A percentile compares a stretch with the other conserved stretches of the same genome.
Evolutionary conservation across 2,329 filamentous ascomycete genomes (phyloP).

Genomic region (Fusarium sp.): DNA sequence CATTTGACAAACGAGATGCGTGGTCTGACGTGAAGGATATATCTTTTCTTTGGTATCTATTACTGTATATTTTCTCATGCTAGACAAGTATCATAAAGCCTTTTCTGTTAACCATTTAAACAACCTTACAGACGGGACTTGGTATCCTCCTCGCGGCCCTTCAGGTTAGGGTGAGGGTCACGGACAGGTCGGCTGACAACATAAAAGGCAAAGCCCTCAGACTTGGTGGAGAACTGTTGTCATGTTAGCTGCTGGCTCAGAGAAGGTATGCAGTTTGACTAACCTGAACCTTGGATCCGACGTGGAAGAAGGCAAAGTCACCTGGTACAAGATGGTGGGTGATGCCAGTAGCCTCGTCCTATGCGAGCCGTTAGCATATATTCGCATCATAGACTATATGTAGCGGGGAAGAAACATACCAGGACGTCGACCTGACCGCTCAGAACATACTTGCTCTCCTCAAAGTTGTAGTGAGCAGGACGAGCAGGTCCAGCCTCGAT

Average conservation of each 20-base stretch:
- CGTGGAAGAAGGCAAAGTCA: slow-evolving; percentile 42
- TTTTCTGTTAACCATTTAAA: background rate
- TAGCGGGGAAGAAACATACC: slow-evolving; percentile 2
- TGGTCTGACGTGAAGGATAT: background rate
- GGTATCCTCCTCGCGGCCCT: slow-evolving; percentile 36
- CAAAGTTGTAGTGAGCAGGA: slow-evolving; percentile 38
- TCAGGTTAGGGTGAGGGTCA: slow-evolving; percentile 35
- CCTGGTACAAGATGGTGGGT: slow-evolving; percentile 37
- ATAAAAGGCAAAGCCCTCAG: slow-evolving; percentile 39
- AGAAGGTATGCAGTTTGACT: background rate
- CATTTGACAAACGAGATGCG: background rate
- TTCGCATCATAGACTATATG: too few relatives aligned
- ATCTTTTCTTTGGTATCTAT: slow-evolving; percentile 2
- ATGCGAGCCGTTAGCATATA: background rate
- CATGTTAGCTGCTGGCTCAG: background rate
- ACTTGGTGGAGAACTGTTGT: slow-evolving; percentile 41
- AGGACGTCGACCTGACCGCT: slow-evolving; percentile 40
- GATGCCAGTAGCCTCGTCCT: slow-evolving; percentile 42
- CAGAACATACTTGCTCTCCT: slow-evolving; percentile 41
- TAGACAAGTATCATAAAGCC: background rate
- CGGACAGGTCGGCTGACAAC: slow-evolving; percentile 39
- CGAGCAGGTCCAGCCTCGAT: slow-evolving; percentile 35
- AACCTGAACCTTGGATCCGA: slow-evolving; percentile 42
- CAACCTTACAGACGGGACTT: slow-evolving; percentile 31
- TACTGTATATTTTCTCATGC: slow-evolving; percentile 6